Conservation (phyloP, 2,329 filamentous ascomycete species). For the Diplodia seriata region DNA sequence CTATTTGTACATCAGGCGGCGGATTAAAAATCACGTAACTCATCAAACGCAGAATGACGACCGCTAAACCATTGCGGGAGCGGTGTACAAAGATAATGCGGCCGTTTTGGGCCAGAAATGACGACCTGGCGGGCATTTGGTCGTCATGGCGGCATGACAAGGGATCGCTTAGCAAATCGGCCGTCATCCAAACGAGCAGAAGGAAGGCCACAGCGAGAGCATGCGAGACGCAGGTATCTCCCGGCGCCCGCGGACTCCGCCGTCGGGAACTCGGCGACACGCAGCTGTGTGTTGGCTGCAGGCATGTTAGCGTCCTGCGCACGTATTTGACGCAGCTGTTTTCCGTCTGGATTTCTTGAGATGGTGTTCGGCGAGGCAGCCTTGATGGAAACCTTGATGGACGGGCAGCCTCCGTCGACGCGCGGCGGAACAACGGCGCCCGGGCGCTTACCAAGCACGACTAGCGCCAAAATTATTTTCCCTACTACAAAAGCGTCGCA, state of each 20-base stretch:
- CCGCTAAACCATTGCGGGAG: constrained; percentile 20
- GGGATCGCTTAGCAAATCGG: constrained; percentile 7
- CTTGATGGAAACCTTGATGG: too few relatives aligned
- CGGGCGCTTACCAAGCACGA: background rate
- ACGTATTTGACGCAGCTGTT: background rate
- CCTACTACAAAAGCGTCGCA: constrained; percentile 1
- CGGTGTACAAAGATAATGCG: background rate
- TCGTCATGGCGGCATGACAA: constrained; percentile 20
- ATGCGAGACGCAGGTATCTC: background rate
- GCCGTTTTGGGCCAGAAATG: background rate
- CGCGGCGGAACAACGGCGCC: too few relatives aligned
- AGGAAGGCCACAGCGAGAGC: constrained; percentile 22
- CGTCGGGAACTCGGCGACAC: background rate
- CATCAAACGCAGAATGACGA: constrained; percentile 20
- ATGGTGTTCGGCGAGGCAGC: background rate
- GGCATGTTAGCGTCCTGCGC: background rate
- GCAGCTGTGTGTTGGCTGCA: background rate
- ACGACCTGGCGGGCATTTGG: constrained; percentile 22
- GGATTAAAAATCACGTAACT: constrained; percentile 19
- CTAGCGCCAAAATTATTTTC: constrained; percentile 4
- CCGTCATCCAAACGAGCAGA: background rate
- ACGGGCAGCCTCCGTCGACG: too few relatives aligned
- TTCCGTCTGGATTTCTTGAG: background rate
- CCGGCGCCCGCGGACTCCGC: constrained; percentile 1
- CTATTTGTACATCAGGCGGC: constrained; percentile 3